A percentile compares a stretch with the other conserved stretches of the same genome.
phyloP scores from a whole-genome alignment of 2,329 filamentous ascomycete species.

The Aspergillus sp. region DNA sequence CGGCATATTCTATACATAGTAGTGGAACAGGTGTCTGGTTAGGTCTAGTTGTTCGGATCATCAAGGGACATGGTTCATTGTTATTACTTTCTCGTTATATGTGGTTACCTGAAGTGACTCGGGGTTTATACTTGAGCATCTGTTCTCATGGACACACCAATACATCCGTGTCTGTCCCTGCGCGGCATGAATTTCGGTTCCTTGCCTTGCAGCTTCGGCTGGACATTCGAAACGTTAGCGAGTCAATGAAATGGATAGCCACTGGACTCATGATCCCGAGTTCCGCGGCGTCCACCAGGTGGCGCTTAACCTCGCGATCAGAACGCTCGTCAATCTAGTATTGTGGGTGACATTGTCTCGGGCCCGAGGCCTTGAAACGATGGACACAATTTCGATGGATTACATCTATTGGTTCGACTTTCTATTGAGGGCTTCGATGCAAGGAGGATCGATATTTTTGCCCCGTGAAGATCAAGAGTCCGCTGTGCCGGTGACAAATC shows the following conservation, averaged over 20 bases:
- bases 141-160: not conserved
- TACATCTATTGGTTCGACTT: constrained; percentile 26
- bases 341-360: constrained; percentile 1
- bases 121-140: not conserved
- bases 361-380: not conserved
- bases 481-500: constrained; percentile 37
- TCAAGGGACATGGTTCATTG: constrained; percentile 1
- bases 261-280: constrained; percentile 14
- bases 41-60: constrained; percentile 1
- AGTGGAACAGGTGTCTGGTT: not conserved
- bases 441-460: constrained; percentile 34
- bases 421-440: constrained; percentile 34
- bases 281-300: constrained; percentile 15
- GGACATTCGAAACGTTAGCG: constrained; percentile 1
- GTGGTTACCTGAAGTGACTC: constrained; percentile 6
- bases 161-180: not conserved
- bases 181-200: constrained; percentile 1
- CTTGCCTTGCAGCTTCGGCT: not conserved
- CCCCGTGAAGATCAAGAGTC: constrained; percentile 33
- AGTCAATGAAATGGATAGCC: constrained; percentile 12
- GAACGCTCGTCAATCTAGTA: constrained; percentile 13
- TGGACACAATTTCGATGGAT: constrained; percentile 4
- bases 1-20: constrained; percentile 6
- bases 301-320: constrained; percentile 18
- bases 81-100: not conserved